Conservation (phyloP, 495 filamentous ascomycete species). For the Ramalina intermedia region DNA sequence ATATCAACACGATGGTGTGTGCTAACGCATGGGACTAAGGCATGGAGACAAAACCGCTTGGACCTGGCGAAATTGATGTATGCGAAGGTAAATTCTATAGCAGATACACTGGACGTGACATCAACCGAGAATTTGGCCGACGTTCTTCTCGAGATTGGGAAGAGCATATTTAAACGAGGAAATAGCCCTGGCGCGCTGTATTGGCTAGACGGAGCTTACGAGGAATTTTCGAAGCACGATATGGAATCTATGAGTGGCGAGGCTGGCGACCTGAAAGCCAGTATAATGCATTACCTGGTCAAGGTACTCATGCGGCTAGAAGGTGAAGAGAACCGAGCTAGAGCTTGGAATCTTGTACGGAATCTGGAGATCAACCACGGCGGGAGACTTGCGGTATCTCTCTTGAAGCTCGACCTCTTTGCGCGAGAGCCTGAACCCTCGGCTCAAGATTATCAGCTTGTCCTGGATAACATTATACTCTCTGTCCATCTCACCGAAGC, state of each 20-base stretch:
- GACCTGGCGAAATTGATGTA: conserved; percentile 72
- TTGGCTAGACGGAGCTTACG: conserved; percentile 63
- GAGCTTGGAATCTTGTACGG: conserved; percentile 42
- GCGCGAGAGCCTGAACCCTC: conserved; percentile 19
- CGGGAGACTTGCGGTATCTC: conserved; percentile 44
- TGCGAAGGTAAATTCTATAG: conserved; percentile 33
- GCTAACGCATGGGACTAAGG: conserved; percentile 29
- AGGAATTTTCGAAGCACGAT: conserved; percentile 41
- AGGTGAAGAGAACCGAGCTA: conserved; percentile 27
- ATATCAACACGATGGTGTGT: not conserved
- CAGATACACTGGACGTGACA: conserved; percentile 28
- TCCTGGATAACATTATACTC: conserved; percentile 40
- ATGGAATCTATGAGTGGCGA: conserved; percentile 41
- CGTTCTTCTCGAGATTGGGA: conserved; percentile 58
- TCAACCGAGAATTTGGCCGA: conserved; percentile 55
- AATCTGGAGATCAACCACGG: conserved; percentile 46
- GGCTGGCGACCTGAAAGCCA: conserved; percentile 47
- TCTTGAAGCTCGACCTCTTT: conserved; percentile 58
- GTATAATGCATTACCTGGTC: conserved; percentile 46
- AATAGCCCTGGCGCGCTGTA: conserved; percentile 41
- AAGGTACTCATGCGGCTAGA: conserved; percentile 29
- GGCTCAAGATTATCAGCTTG: conserved; percentile 33
- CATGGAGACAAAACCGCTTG: conserved; percentile 53
- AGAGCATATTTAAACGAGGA: conserved; percentile 33
- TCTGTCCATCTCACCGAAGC: conserved; percentile 40